Percentiles rank a stretch among this genome's conserved stretches.
Conservation (phyloP, 371 early-diverging fungal species). For the Mortierella sp. region DNA sequence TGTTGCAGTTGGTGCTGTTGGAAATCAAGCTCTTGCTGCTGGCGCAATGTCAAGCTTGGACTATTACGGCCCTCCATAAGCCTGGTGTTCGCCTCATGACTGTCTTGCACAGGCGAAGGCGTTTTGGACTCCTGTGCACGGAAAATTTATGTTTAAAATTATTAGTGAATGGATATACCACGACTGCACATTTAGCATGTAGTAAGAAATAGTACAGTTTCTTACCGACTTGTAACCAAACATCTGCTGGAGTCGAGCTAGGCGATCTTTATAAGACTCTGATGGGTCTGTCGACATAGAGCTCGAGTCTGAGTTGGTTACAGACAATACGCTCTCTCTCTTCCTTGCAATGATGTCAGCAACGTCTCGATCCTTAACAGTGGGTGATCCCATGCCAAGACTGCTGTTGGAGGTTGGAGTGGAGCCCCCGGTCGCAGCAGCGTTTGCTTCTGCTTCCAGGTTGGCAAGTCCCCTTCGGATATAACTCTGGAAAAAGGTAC, state of each 20-base stretch:
- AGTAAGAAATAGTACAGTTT: background rate
- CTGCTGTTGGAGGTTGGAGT: background rate
- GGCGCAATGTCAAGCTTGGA: slow-evolving; percentile 28
- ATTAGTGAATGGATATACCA: background rate
- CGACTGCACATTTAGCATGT: background rate
- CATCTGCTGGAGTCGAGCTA: slow-evolving; percentile 72
- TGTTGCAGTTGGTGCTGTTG: slow-evolving; percentile 54
- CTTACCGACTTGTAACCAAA: slow-evolving; percentile 66
- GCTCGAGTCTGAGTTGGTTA: slow-evolving; percentile 16
- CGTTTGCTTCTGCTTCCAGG: slow-evolving; percentile 71
- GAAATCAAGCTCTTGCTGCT: slow-evolving; percentile 45
- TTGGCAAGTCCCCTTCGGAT: slow-evolving; percentile 78
- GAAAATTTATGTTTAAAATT: background rate
- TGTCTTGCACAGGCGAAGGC: slow-evolving; percentile 36
- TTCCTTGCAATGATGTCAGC: slow-evolving; percentile 30
- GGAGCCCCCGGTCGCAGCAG: slow-evolving; percentile 34
- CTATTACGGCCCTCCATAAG: slow-evolving; percentile 42
- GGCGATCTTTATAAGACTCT: slow-evolving; percentile 59
- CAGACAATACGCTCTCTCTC: slow-evolving; percentile 44
- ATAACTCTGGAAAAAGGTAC: slow-evolving; percentile 83
- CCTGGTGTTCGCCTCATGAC: slow-evolving; percentile 15
- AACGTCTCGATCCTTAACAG: slow-evolving; percentile 20
- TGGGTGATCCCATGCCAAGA: slow-evolving; percentile 14
- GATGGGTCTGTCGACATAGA: slow-evolving; percentile 27
- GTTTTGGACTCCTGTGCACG: slow-evolving; percentile 34